Evolutionary conservation across 306 rosid species (phyloP), one percentile per base, ranked within the genome.

Genomic region (Canavalia gladiata): DNA sequence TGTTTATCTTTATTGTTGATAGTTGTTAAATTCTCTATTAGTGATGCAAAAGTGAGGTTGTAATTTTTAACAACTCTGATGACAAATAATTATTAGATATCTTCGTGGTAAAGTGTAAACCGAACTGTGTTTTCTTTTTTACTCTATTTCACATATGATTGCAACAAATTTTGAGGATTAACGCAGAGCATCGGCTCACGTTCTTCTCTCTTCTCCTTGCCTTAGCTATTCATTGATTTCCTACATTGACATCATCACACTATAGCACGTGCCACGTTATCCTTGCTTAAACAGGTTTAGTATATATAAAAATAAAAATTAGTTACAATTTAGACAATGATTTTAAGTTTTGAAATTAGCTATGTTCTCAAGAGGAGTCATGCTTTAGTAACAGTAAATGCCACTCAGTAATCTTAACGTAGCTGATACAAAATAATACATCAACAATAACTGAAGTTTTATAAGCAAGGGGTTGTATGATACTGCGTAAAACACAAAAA

Each of bases 161-260:
- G 92, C 97, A 8, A 93, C 89, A 80, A 93, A 90, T 81, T 96
- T 92, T 83, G 98, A 96, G 83, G 99, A 96, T 83, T 93, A 96
- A 83, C 99, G 25, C 98, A 1, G 98, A 96, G 89, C 98, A 96
- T 86, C 92, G 99, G 47, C 97, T 96, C 39, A 96, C 93, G 90
- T 96, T 96, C 85, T 96, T 96, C 82, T 96, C 99, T 9, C 84
- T 96, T 12, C 98, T 96, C 7, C 94, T 98, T 63, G 98, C 99
- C 65, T 93, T 96, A 57, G 98, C 97, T 10, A 91, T 98, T 2
- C 86, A 89, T 82, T 96, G 99, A 88, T 96, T 96, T 84, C 94
- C 97, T 50, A 98, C 99, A 8, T 84, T 96, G 76, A 91, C 93
- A 80, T 89, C 25, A 18, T 18, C 25, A 18, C 25, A 18, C 25